Evolutionary conservation across 1,139 yeast species (phyloP).

Genomic region (Kluyveromyces sp.): DNA sequence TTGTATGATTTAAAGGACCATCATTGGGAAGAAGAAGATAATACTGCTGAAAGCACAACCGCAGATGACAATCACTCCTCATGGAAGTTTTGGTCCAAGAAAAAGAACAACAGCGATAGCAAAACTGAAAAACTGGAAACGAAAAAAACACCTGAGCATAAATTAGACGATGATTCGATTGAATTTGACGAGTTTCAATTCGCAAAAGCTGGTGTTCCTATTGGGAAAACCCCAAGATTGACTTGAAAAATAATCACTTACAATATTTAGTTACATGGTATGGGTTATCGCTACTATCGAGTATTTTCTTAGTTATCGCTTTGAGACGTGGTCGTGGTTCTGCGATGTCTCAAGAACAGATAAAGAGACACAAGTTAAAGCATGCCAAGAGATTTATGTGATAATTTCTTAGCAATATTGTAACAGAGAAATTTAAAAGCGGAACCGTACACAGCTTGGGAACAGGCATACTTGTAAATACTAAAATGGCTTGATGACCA

Average conservation of each 20-base stretch:
- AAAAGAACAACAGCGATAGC: conserved; percentile 2
- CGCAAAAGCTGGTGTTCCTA: conserved; percentile 76
- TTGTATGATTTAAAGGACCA: conserved; percentile 59
- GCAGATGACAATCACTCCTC: conserved; percentile 17
- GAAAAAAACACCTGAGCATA: neutral
- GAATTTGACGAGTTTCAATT: conserved; percentile 44
- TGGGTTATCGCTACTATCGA: conserved; percentile 66
- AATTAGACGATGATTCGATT: conserved; percentile 1
- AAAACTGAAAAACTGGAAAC: neutral
- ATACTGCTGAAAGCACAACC: conserved; percentile 10
- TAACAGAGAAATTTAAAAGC: no score
- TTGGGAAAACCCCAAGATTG: conserved; percentile 76
- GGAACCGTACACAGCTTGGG: no score
- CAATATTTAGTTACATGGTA: conserved; percentile 95
- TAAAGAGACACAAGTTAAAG: conserved; percentile 36
- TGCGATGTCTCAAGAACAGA: conserved; percentile 32
- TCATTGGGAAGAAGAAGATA: conserved; percentile 16
- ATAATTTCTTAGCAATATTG: neutral
- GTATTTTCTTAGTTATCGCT: conserved; percentile 55
- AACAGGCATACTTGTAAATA: neutral
- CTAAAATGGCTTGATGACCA: neutral
- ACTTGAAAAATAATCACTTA: conserved; percentile 79
- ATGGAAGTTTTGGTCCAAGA: conserved; percentile 24
- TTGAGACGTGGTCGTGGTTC: conserved; percentile 39
- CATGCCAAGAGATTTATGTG: conserved; percentile 37